phyloP scores from a whole-genome alignment of 768 basidiomycete species.

The Suillus sp. region DNA sequence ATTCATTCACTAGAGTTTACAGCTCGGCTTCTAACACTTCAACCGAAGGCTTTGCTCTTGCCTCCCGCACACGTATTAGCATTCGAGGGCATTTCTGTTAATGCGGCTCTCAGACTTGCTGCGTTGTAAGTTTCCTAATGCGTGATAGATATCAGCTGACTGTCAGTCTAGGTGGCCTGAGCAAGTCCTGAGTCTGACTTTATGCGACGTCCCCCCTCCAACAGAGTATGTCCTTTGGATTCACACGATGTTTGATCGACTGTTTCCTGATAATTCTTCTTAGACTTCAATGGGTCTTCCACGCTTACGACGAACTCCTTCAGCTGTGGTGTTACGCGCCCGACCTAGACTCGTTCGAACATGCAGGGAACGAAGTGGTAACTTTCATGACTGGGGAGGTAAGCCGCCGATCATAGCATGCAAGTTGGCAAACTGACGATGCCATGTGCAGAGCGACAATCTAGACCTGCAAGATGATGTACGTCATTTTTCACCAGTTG shows the following conservation, averaged over 20 bases:
- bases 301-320: constrained; percentile 63
- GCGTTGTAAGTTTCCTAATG: constrained; percentile 50
- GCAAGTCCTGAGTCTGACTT: constrained; percentile 63
- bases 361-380: constrained; percentile 61
- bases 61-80: constrained; percentile 74
- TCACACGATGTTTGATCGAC: not conserved
- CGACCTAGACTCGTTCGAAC: constrained; percentile 68
- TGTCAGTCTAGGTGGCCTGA: constrained; percentile 62
- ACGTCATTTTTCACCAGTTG: constrained; percentile 24
- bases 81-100: constrained; percentile 59
- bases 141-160: not conserved
- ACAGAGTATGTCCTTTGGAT: constrained; percentile 65
- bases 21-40: not conserved
- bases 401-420: constrained; percentile 25
- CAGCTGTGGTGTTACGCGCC: constrained; percentile 65
- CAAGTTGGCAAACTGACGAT: constrained; percentile 6
- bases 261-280: constrained; percentile 8
- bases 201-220: constrained; percentile 69
- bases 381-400: constrained; percentile 60
- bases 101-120: constrained; percentile 63
- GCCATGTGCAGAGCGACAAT: constrained; percentile 30
- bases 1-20: constrained; percentile 13
- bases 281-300: constrained; percentile 61
- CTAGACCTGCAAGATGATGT: constrained; percentile 68
- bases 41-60: constrained; percentile 54